Conservation (phyloP, 129 eudicot genomes). For the Flaveria bidentis region DNA sequence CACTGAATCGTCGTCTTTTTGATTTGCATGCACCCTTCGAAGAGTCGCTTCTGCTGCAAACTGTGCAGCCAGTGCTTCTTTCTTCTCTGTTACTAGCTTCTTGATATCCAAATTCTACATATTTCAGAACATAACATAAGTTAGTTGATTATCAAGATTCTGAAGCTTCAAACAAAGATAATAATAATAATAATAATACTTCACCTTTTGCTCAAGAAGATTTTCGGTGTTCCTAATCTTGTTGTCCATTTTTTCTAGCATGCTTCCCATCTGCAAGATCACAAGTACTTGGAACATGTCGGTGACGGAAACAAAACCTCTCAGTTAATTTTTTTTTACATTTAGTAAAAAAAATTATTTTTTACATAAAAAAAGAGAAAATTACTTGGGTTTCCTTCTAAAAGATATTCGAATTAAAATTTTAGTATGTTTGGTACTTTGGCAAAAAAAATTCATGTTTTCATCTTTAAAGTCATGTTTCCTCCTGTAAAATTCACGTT, state of each 20-base stretch:
- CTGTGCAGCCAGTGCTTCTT: conserved; percentile 86
- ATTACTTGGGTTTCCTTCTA: too few species aligned
- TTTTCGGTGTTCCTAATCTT: conserved; percentile 52
- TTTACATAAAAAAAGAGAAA: too few species aligned
- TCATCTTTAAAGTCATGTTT: background rate
- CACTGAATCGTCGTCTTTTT: conserved; percentile 66
- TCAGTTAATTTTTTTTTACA: too few species aligned
- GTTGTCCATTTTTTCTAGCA: conserved; percentile 60
- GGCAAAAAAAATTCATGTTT: background rate
- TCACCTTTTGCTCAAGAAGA: conserved; percentile 80
- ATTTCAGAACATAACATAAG: background rate
- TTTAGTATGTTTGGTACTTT: too few species aligned
- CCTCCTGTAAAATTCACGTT: background rate
- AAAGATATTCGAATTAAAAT: too few species aligned
- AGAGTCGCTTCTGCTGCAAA: conserved; percentile 94
- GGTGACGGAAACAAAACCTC: too few species aligned
- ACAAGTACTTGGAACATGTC: background rate
- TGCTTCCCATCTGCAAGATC: conserved; percentile 54
- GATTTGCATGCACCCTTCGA: conserved; percentile 75
- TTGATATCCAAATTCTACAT: conserved; percentile 82
- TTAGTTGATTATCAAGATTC: background rate
- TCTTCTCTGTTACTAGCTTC: conserved; percentile 73
- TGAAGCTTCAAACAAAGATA: background rate
- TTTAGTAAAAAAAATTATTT: too few species aligned
- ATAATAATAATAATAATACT: background rate